Percentiles rank a stretch among this genome's conserved stretches.
These are phyloP conservation scores for Amphirosellinia nigrospora DNA, from an alignment of 495 filamentous ascomycete species.

Conservation along the genomic window DNA sequence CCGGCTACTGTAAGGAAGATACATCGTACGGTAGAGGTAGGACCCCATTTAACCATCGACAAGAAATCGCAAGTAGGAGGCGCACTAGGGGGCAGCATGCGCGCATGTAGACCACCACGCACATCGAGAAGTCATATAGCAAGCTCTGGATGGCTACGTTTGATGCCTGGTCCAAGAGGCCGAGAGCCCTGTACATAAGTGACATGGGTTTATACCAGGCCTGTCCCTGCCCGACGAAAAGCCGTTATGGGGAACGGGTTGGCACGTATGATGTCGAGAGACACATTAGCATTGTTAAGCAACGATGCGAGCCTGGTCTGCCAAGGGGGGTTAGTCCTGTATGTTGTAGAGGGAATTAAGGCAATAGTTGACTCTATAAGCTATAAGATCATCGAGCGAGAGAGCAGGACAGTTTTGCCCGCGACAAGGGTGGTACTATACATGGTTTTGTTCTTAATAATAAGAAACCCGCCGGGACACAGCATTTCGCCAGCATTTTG, in stretches of 20 bases:
- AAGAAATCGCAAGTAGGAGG: constrained; percentile 4
- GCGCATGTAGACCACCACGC: not conserved
- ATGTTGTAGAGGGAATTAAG: constrained; percentile 11
- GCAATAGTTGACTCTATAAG: constrained; percentile 15
- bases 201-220: constrained; percentile 16
- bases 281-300: not conserved
- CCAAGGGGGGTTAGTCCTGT: constrained; percentile 3
- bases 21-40: constrained; percentile 23
- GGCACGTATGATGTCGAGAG: constrained; percentile 17
- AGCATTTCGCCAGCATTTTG: constrained; percentile 3
- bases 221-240: constrained; percentile 20
- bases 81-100: constrained; percentile 16
- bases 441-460: not conserved
- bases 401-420: constrained; percentile 1
- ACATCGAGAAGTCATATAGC: not conserved
- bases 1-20: constrained; percentile 2
- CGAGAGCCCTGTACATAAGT: constrained; percentile 13
- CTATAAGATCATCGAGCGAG: constrained; percentile 13
- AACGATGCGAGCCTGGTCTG: constrained; percentile 13
- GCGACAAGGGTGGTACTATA: constrained; percentile 7
- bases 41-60: constrained; percentile 21
- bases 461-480: not conserved
- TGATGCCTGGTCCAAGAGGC: constrained; percentile 8
- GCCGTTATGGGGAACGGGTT: constrained; percentile 19
- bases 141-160: constrained; percentile 9